Evolutionary conservation across 2,329 filamentous ascomycete genomes (phyloP), one percentile per base, ranked within the genome.

Genomic region (Colletotrichum agaves): DNA sequence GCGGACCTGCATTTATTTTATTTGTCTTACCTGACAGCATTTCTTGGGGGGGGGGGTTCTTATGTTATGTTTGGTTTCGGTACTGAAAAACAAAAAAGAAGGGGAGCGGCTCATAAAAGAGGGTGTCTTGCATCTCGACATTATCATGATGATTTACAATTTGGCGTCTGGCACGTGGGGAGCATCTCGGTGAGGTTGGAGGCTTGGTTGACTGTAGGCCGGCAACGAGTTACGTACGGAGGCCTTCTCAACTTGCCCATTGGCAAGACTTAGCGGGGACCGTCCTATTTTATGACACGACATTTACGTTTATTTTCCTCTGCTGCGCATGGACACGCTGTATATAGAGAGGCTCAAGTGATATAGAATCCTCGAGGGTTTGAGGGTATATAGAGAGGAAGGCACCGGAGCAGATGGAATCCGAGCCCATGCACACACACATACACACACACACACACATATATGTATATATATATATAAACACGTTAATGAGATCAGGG

Each of bases 71-170:
- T 47, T 59, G 60, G 61, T 41, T 21, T 23, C 37, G 64, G 60
- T 21, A 35, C 37, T 49, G 39, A 41, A 67, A 64, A 64, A 63
- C 44, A 53, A 63, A 67, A 67, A 58, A 64, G 61, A 63, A 37
- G 56, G 60, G 39, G 44, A 49, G 46, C 46, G 64, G 61, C 64
- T 59, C 47, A 62, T 27, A 21, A 64, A 67, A 53, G 44, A 53
- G 61, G 47, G 64, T 67, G 37, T 59, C 39, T 64, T 55, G 61
- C 64, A 67, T 67, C 53, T 67, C 39, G 47, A 58, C 55, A 67
- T 37, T 47, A 49, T 58, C 27, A 52, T 37, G 11, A 37, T 55
- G 11, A 53, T 63, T 41, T 44, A 46, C 57, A 53, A 53, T 35
- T 35, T 46, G 60, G 64, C 60, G 60, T 63, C 52, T 52, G 64